Evolutionary conservation across 352 stramenopile genomes (phyloP).

Genomic region (Phytopythium aichiense): DNA sequence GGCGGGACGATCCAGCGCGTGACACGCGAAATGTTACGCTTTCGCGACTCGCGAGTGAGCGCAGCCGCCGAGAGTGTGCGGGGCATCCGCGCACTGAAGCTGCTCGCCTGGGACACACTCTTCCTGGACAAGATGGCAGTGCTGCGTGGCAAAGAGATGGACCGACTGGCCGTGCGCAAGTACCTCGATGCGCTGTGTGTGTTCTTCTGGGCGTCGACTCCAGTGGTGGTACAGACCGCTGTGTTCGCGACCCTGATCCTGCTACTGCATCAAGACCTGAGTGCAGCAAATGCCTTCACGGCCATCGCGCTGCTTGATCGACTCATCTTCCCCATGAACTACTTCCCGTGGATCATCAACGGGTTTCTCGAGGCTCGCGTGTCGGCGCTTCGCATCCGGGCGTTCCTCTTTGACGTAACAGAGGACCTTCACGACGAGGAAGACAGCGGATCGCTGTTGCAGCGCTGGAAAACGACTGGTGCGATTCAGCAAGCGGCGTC

Average conservation of each 20-base stretch:
- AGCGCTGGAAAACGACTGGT: neutral
- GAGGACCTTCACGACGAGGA: slow-evolving; percentile 3
- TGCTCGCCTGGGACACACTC: slow-evolving; percentile 58
- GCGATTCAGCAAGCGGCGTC: neutral
- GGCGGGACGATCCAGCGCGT: slow-evolving; percentile 74
- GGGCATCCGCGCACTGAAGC: slow-evolving; percentile 75
- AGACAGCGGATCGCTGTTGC: neutral
- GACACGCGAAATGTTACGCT: slow-evolving; percentile 65
- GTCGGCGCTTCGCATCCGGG: slow-evolving; percentile 70
- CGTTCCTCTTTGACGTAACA: slow-evolving; percentile 51
- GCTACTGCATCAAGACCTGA: slow-evolving; percentile 54
- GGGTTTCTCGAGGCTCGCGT: slow-evolving; percentile 84
- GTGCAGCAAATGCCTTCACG: slow-evolving; percentile 78
- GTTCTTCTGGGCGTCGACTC: slow-evolving; percentile 89
- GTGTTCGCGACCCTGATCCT: slow-evolving; percentile 81
- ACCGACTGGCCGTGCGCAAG: slow-evolving; percentile 69
- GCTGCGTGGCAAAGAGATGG: slow-evolving; percentile 62
- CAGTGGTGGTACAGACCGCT: slow-evolving; percentile 80
- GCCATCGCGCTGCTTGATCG: slow-evolving; percentile 84
- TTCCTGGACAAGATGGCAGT: slow-evolving; percentile 45
- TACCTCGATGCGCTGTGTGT: slow-evolving; percentile 88
- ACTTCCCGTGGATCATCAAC: slow-evolving; percentile 91
- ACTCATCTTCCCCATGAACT: slow-evolving; percentile 90
- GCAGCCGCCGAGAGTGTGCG: slow-evolving; percentile 62
- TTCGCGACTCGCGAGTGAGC: slow-evolving; percentile 78